phyloP scores from a whole-genome alignment of 2,329 filamentous ascomycete species.

The Thielaviopsis musarum region DNA sequence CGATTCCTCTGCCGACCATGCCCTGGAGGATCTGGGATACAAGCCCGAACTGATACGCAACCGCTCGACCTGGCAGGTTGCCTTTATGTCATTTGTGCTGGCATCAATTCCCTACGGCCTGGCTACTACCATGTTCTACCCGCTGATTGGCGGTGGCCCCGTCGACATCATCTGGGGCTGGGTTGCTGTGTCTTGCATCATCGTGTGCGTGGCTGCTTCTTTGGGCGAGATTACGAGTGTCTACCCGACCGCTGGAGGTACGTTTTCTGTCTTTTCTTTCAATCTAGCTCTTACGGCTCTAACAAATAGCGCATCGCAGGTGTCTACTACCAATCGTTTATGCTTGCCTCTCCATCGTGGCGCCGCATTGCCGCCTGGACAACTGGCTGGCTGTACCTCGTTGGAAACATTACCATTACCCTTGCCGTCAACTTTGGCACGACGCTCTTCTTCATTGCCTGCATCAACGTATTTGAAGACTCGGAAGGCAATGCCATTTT shows the following conservation, averaged over 20 bases:
- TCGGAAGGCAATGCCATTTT: slow-evolving; percentile 28
- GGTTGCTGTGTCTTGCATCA: slow-evolving; percentile 50
- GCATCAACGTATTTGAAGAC: slow-evolving; percentile 37
- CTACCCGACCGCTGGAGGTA: slow-evolving; percentile 58
- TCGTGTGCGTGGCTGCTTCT: slow-evolving; percentile 52
- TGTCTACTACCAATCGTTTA: slow-evolving; percentile 66
- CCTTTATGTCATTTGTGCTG: slow-evolving; percentile 63
- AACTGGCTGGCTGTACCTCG: slow-evolving; percentile 59
- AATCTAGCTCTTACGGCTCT: slow-evolving; percentile 1
- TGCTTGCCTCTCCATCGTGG: slow-evolving; percentile 45
- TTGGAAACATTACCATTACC: slow-evolving; percentile 69
- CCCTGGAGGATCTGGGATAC: slow-evolving; percentile 49
- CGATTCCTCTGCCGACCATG: slow-evolving; percentile 37
- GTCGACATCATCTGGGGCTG: slow-evolving; percentile 59
- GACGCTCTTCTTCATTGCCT: slow-evolving; percentile 42
- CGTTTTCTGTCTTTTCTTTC: slow-evolving; percentile 7
- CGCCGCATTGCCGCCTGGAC: slow-evolving; percentile 52
- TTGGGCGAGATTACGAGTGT: slow-evolving; percentile 60
- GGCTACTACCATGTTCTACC: slow-evolving; percentile 52
- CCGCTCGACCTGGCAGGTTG: slow-evolving; percentile 50
- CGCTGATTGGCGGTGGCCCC: slow-evolving; percentile 47
- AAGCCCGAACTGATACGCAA: slow-evolving; percentile 46
- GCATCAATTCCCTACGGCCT: slow-evolving; percentile 60
- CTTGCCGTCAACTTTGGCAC: slow-evolving; percentile 72
- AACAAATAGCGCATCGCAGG: slow-evolving; percentile 16